These are phyloP conservation scores for Clitocybe nebularis DNA, from an alignment of 1,284 basidiomycete species.

Conservation along the genomic window DNA sequence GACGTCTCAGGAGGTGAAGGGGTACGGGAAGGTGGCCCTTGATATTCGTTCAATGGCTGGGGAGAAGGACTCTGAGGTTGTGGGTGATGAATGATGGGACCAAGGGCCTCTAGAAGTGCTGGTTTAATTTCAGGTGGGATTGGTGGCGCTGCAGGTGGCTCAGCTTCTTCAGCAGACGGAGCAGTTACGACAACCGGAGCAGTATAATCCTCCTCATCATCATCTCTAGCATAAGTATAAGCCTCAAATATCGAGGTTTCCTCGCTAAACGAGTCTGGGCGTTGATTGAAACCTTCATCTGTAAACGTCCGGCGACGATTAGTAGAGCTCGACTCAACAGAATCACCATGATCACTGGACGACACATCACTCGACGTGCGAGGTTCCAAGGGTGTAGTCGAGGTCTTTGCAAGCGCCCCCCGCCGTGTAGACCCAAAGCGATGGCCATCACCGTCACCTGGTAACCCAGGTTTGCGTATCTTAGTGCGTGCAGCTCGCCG, in stretches of 20 bases:
- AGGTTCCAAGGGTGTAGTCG: conserved; percentile 33
- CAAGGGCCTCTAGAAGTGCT: conserved; percentile 32
- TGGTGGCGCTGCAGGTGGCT: conserved; percentile 24
- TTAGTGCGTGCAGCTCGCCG: conserved; percentile 92
- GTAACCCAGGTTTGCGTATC: conserved; percentile 84
- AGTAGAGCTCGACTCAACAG: conserved; percentile 24
- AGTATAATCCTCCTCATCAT: conserved; percentile 43
- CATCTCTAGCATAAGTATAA: conserved; percentile 58
- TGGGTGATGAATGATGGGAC: conserved; percentile 55
- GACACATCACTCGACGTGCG: conserved; percentile 63
- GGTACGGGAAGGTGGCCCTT: conserved; percentile 36
- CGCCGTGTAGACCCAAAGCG: conserved; percentile 65
- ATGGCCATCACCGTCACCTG: conserved; percentile 77
- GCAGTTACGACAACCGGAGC: conserved; percentile 28
- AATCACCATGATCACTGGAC: conserved; percentile 65
- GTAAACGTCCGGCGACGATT: conserved; percentile 40
- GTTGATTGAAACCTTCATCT: conserved; percentile 37
- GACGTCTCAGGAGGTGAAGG: conserved; percentile 36
- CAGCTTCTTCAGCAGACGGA: conserved; percentile 31
- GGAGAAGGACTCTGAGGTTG: conserved; percentile 46
- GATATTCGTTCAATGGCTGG: conserved; percentile 28
- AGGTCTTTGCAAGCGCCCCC: conserved; percentile 34
- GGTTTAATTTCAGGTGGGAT: conserved; percentile 27
- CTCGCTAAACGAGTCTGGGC: conserved; percentile 72
- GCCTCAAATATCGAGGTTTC: conserved; percentile 81